Evolutionary conservation across 495 filamentous ascomycete genomes (phyloP).

Genomic region (Lophiostoma macrostomum): DNA sequence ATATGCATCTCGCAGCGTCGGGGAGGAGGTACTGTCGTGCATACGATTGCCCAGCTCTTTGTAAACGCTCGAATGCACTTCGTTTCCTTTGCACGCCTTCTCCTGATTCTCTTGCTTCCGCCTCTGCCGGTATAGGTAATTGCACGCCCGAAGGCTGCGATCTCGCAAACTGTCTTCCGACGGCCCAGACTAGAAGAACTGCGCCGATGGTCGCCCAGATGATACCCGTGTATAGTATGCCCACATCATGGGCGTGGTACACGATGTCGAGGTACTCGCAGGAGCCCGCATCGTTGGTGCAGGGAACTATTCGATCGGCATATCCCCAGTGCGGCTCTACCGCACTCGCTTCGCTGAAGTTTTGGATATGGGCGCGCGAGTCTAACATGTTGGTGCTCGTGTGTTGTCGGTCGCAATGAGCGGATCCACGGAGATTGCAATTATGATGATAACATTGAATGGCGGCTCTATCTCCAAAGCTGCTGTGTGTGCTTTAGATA

Average conservation of each 20-base stretch:
- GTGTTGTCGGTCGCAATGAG: background rate
- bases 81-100: background rate
- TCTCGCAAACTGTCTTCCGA: slow-evolving; percentile 36
- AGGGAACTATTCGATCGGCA: slow-evolving; percentile 53
- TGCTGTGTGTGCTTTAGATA: too few relatives aligned
- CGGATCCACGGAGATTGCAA: background rate
- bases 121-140: background rate
- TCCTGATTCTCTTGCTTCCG: background rate
- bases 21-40: slow-evolving; percentile 42
- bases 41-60: slow-evolving; percentile 10
- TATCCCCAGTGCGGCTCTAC: slow-evolving; percentile 63
- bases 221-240: slow-evolving; percentile 60
- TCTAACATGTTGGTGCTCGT: background rate
- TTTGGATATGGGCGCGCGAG: slow-evolving; percentile 40
- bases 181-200: slow-evolving; percentile 42
- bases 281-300: slow-evolving; percentile 56
- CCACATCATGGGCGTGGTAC: slow-evolving; percentile 56
- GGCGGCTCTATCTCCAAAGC: too few relatives aligned
- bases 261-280: slow-evolving; percentile 64
- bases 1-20: slow-evolving; percentile 35
- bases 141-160: background rate
- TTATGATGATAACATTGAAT: too few relatives aligned
- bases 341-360: slow-evolving; percentile 39
- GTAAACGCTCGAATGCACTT: slow-evolving; percentile 4
- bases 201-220: slow-evolving; percentile 57